These are phyloP conservation scores for Bauhinia variegata DNA, from an alignment of 306 rosid species.

Conservation along the genomic window DNA sequence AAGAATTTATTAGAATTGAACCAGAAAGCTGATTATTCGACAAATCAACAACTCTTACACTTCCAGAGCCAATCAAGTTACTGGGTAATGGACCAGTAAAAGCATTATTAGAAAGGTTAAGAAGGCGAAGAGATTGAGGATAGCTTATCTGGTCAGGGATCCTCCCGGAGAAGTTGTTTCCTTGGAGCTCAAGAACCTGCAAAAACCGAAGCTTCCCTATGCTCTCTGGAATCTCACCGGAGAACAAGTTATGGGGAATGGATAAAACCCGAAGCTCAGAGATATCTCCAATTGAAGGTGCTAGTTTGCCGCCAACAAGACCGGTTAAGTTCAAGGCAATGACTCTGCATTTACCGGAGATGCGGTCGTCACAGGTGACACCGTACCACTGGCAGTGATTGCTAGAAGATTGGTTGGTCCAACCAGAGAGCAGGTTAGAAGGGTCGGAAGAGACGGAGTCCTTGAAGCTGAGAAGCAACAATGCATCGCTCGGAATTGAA, in stretches of 20 bases:
- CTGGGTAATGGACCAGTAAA: slow-evolving; percentile 51
- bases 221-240: slow-evolving; percentile 57
- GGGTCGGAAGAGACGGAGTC: slow-evolving; percentile 44
- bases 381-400: slow-evolving; percentile 54
- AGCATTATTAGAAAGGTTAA: slow-evolving; percentile 61
- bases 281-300: slow-evolving; percentile 45
- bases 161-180: slow-evolving; percentile 61
- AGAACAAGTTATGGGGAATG: slow-evolving; percentile 51
- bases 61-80: slow-evolving; percentile 45
- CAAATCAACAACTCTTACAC: slow-evolving; percentile 51
- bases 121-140: slow-evolving; percentile 47
- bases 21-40: slow-evolving; percentile 60
- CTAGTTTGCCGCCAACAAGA: slow-evolving; percentile 42
- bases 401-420: slow-evolving; percentile 37
- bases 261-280: slow-evolving; percentile 50
- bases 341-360: slow-evolving; percentile 36
- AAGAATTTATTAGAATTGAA: slow-evolving; percentile 34
- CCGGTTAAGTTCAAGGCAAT: slow-evolving; percentile 44
- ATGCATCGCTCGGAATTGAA: slow-evolving; percentile 43
- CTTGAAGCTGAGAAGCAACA: slow-evolving; percentile 61
- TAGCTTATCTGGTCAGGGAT: slow-evolving; percentile 47
- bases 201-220: slow-evolving; percentile 44
- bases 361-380: slow-evolving; percentile 49
- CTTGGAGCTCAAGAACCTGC: slow-evolving; percentile 59
- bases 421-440: slow-evolving; percentile 41